phyloP scores from a whole-genome alignment of 2,329 filamentous ascomycete species.

The Mycogone perniciosa region DNA sequence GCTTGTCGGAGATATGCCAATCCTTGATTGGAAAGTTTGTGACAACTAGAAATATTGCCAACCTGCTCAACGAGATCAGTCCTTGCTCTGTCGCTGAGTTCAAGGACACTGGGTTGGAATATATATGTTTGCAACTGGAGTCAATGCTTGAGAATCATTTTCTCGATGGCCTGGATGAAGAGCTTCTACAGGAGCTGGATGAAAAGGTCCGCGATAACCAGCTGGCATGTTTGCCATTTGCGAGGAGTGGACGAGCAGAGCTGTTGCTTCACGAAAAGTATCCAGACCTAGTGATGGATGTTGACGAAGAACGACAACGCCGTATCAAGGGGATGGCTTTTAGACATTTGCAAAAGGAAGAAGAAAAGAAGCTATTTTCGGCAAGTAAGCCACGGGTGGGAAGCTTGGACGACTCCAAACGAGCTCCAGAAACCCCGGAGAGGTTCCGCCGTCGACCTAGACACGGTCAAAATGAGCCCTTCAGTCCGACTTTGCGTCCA shows the following conservation, averaged over 20 bases:
- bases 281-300: conserved; percentile 55
- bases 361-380: conserved; percentile 55
- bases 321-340: conserved; percentile 74
- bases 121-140: conserved; percentile 86
- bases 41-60: conserved; percentile 78
- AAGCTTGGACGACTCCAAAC: conserved; percentile 57
- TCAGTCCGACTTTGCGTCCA: conserved; percentile 61
- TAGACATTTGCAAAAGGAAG: conserved; percentile 54
- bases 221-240: conserved; percentile 67
- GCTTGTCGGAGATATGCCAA: conserved; percentile 85
- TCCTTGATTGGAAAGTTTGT: conserved; percentile 75
- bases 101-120: conserved; percentile 82
- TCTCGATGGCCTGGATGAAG: conserved; percentile 77
- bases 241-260: conserved; percentile 68
- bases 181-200: conserved; percentile 76
- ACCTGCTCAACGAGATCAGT: conserved; percentile 77
- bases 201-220: conserved; percentile 77
- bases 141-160: conserved; percentile 85
- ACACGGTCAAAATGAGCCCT: conserved; percentile 44
- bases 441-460: conserved; percentile 42
- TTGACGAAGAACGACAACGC: conserved; percentile 61
- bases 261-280: conserved; percentile 57
- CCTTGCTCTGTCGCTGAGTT: conserved; percentile 79
- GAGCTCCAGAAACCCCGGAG: conserved; percentile 35
- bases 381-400: conserved; percentile 56